Percentiles rank a stretch among this genome's conserved stretches.
Conservation (phyloP, 1,284 basidiomycete genomes). For the Chalciporus sp. region DNA sequence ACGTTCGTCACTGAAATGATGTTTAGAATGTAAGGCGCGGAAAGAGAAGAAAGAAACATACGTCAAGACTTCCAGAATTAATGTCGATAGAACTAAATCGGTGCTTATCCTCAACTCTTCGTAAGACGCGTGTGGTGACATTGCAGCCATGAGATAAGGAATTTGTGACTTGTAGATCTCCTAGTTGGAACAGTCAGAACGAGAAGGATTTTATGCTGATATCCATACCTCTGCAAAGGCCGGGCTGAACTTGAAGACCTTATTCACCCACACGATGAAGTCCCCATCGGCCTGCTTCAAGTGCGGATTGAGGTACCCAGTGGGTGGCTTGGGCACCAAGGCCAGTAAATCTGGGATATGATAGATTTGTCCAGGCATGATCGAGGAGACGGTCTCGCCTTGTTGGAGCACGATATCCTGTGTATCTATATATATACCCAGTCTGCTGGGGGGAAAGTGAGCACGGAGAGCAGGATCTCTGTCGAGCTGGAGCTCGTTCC, state of each 20-base stretch:
- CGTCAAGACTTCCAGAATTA: constrained; percentile 37
- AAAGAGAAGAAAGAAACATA: constrained; percentile 6
- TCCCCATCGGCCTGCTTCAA: not conserved
- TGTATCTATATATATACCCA: too few relatives aligned
- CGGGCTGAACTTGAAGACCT: not conserved
- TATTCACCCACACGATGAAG: not conserved
- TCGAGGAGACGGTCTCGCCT: not conserved
- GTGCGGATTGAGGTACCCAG: not conserved
- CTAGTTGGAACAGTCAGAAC: constrained; percentile 9
- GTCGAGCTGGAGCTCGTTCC: too few relatives aligned
- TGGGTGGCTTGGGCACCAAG: not conserved
- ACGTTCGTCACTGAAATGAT: constrained; percentile 20
- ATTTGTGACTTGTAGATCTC: constrained; percentile 34
- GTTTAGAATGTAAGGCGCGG: not conserved
- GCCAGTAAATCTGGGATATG: not conserved
- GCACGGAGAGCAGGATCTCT: too few relatives aligned
- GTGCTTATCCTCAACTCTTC: constrained; percentile 26
- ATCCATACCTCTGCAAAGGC: not conserved
- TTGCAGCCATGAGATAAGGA: constrained; percentile 30
- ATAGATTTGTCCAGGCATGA: not conserved
- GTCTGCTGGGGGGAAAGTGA: too few relatives aligned
- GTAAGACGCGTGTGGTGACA: constrained; percentile 27
- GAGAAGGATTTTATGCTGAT: not conserved
- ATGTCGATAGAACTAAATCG: constrained; percentile 34
- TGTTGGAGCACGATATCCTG: too few relatives aligned